These are phyloP conservation scores for Pittosporum tobira DNA, from an alignment of 129 eudicot genomes.

Conservation along the genomic window DNA sequence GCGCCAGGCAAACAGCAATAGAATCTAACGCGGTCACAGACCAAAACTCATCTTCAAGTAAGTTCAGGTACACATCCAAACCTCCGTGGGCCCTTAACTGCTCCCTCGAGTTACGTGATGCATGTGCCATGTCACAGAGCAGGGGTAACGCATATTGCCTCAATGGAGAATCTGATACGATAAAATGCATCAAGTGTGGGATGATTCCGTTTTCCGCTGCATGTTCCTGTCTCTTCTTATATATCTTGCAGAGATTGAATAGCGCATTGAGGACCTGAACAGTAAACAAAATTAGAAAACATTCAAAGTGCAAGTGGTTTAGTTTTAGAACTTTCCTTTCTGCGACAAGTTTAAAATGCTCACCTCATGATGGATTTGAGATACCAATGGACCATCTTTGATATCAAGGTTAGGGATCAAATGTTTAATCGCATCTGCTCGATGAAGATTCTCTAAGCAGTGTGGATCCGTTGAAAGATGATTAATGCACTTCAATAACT, in stretches of 20 bases:
- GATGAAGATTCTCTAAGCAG: constrained; percentile 87
- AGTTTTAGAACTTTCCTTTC: not conserved
- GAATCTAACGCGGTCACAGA: constrained; percentile 94
- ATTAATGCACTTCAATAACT: constrained; percentile 83
- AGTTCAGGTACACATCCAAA: constrained; percentile 78
- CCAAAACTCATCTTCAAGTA: constrained; percentile 95
- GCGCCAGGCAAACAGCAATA: constrained; percentile 93
- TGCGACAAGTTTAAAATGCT: constrained; percentile 11
- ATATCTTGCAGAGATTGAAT: constrained; percentile 92
- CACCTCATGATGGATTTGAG: constrained; percentile 94
- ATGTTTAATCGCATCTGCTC: constrained; percentile 89
- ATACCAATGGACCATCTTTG: constrained; percentile 84
- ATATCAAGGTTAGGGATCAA: constrained; percentile 94
- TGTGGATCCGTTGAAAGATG: constrained; percentile 92
- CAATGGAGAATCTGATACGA: constrained; percentile 80
- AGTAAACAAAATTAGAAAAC: constrained; percentile 17
- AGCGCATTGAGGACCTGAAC: constrained; percentile 89
- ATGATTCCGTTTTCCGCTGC: constrained; percentile 97
- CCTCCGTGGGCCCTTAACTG: constrained; percentile 97
- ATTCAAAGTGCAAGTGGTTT: not conserved
- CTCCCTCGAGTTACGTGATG: constrained; percentile 88
- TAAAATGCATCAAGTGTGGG: constrained; percentile 86
- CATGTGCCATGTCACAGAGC: constrained; percentile 96
- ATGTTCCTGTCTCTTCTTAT: constrained; percentile 97
- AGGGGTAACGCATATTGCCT: constrained; percentile 82